Conservation (phyloP, 768 basidiomycete species). For the Tricholoma hemisulphureum region DNA sequence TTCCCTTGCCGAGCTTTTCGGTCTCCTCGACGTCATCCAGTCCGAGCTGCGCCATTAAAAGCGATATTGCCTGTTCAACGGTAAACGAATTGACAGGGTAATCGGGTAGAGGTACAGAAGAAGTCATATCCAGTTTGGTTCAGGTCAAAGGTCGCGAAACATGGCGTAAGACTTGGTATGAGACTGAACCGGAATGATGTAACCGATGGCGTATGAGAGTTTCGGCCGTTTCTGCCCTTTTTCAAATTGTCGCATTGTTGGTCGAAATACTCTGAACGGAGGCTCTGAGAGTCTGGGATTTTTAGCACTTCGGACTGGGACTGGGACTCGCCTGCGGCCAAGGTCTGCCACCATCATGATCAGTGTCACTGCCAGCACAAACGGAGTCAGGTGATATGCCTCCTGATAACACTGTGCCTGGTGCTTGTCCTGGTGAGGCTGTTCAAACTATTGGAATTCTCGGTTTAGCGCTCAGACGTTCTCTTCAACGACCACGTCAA, state of each 20-base stretch:
- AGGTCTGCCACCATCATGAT: too few species aligned
- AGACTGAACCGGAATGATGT: neutral
- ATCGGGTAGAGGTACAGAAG: neutral
- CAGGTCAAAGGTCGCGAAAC: neutral
- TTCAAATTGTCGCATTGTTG: too few species aligned
- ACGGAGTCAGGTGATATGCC: neutral
- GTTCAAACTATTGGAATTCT: neutral
- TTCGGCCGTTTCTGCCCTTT: too few species aligned
- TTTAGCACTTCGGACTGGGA: too few species aligned
- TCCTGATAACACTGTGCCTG: neutral
- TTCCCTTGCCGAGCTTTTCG: conserved; percentile 33
- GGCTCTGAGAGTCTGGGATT: too few species aligned
- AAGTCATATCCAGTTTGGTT: neutral
- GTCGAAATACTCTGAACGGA: too few species aligned
- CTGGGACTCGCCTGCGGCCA: too few species aligned
- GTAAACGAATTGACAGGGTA: neutral
- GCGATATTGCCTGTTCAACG: neutral
- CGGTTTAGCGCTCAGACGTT: conserved; percentile 9
- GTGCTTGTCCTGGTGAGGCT: neutral
- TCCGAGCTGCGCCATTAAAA: neutral
- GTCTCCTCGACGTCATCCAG: neutral
- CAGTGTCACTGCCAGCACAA: too few species aligned
- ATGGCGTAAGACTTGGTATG: neutral
- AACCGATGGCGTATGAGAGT: neutral
- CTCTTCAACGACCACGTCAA: conserved; percentile 1